These are phyloP conservation scores for Triticum turgidum DNA, from an alignment of 176 grass and related monocot species.

Conservation along the genomic window DNA sequence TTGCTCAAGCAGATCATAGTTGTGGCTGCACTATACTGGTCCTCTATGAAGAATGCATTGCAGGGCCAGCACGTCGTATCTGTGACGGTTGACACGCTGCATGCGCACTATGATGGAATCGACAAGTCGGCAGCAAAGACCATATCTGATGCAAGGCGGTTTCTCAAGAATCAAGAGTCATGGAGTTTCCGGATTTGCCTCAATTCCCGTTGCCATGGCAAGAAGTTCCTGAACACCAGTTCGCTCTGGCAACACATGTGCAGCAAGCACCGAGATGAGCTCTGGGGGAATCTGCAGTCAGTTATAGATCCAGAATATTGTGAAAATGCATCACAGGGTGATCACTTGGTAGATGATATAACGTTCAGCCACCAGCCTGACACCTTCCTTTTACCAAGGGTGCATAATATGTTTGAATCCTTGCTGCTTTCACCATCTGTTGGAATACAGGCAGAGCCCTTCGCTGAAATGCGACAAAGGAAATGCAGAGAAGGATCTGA, in stretches of 20 bases:
- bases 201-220: background rate
- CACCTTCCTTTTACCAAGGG: background rate
- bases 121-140: background rate
- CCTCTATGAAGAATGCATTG: too few species aligned
- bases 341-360: background rate
- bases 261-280: too few species aligned
- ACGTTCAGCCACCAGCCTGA: background rate
- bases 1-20: conserved; percentile 2
- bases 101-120: too few species aligned
- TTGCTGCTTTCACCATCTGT: background rate
- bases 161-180: background rate
- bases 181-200: conserved; percentile 21
- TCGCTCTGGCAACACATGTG: background rate
- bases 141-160: background rate
- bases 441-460: background rate
- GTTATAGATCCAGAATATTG: background rate
- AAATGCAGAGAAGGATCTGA: too few species aligned
- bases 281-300: background rate
- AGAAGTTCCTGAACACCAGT: background rate
- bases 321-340: background rate
- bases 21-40: background rate
- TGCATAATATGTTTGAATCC: background rate
- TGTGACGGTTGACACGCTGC: too few species aligned
- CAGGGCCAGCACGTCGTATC: too few species aligned
- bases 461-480: too few species aligned